Conservation (phyloP, 2,329 filamentous ascomycete species). For the Colletotrichum euphorbiae region DNA sequence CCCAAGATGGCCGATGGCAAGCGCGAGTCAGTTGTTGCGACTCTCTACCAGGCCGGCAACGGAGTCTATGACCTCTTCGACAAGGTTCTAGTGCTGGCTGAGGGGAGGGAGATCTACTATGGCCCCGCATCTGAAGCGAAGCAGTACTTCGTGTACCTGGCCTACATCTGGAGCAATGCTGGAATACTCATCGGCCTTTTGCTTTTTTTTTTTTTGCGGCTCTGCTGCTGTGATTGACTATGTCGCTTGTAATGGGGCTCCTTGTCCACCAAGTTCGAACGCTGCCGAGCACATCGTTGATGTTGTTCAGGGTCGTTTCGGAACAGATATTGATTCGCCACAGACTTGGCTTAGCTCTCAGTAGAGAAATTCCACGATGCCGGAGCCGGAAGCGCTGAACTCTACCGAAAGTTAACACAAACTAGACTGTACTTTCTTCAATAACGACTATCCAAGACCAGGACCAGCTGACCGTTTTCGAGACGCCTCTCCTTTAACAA, state of each 20-base stretch:
- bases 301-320: slow-evolving; percentile 45
- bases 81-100: too few relatives aligned
- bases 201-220: too few relatives aligned
- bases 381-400: slow-evolving; percentile 32
- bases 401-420: background rate
- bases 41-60: too few relatives aligned
- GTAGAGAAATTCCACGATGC: slow-evolving; percentile 20
- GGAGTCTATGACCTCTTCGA: too few relatives aligned
- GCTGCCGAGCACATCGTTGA: slow-evolving; percentile 59
- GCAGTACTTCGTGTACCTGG: slow-evolving; percentile 64
- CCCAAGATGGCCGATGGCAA: too few relatives aligned
- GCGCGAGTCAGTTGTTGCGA: too few relatives aligned
- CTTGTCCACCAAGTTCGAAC: slow-evolving; percentile 54
- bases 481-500: slow-evolving; percentile 20
- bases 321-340: slow-evolving; percentile 35
- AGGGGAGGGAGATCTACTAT: too few relatives aligned
- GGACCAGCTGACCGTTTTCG: slow-evolving; percentile 34
- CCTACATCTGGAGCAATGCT: slow-evolving; percentile 47
- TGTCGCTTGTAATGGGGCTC: slow-evolving; percentile 63
- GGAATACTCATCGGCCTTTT: too few relatives aligned
- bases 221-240: slow-evolving; percentile 68
- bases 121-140: too few relatives aligned
- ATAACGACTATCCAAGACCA: too few relatives aligned
- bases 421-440: too few relatives aligned
- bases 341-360: slow-evolving; percentile 36